phyloP scores from a whole-genome alignment of 2,329 filamentous ascomycete species.

The Trichoderma oligosporum region DNA sequence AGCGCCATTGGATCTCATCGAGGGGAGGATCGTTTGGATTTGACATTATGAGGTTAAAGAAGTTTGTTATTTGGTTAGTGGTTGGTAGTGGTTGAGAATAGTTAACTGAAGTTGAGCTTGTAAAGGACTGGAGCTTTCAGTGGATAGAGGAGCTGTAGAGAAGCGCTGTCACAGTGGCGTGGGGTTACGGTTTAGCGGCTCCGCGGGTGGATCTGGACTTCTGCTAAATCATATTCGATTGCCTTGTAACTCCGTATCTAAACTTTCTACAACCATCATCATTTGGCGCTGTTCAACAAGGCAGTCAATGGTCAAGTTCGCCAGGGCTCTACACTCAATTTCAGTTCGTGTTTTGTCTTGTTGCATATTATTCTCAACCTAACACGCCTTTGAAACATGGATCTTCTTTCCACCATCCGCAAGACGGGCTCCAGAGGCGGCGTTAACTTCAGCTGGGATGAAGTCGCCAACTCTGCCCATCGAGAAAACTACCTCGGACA shows the following conservation, averaged over 20 bases:
- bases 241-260: not conserved
- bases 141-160: constrained; percentile 15
- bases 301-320: not conserved
- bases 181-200: constrained; percentile 21
- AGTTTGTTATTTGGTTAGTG: not conserved
- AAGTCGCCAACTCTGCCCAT: constrained; percentile 80
- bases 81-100: not conserved
- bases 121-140: constrained; percentile 3
- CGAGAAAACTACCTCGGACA: constrained; percentile 90
- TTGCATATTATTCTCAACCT: not conserved
- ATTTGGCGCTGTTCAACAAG: not conserved
- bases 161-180: constrained; percentile 11
- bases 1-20: constrained; percentile 66
- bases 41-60: constrained; percentile 40
- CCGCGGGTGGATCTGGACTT: not conserved
- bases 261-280: not conserved
- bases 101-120: not conserved
- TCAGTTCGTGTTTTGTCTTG: no score
- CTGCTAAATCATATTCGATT: no score
- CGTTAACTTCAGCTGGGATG: constrained; percentile 94
- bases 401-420: constrained; percentile 86
- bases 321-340: not conserved
- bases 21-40: constrained; percentile 50
- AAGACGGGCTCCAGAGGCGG: constrained; percentile 90
- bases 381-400: constrained; percentile 60